Evolutionary conservation across 73 alveolate species (phyloP), one percentile per base, ranked within the genome.

Genomic region (Uronychia setigera): DNA sequence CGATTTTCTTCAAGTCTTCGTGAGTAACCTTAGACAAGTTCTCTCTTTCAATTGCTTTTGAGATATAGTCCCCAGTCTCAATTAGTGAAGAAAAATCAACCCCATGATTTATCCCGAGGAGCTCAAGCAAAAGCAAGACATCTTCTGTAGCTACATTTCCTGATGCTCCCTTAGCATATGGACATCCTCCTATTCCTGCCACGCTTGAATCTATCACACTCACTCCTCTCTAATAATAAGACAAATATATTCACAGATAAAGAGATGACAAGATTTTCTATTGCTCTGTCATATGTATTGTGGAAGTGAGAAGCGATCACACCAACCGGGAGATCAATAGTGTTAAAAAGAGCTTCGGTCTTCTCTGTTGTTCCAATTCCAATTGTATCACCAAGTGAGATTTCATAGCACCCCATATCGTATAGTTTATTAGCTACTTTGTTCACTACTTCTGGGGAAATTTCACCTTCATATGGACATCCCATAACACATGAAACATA

Each of bases 121-220:
- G 84, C 33, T 96, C 95, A 29, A 89, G 92, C 60, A 96, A 33
- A 85, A 76, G 91, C 25, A 95, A 84, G 32, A 96, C 98, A 83
- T 97, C 99, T 77, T 97, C 99, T 0, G 99, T 97, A 33, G 98
- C 95, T 19, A 95, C 99, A 84, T 97, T 97, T 31, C 99, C 99
- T 29, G 97, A 82, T 76, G 98, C 98, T 26, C 98, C 98, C 31
- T 95, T 97, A 0, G 99, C 99, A 92, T 96, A 97, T 28, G 99
- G 99, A 79, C 99, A 97, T 35, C 99, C 99, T 1, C 99, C 99
- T 31, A 97, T 95, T 29, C 99, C 99, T 25, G 97, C 98, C 35
- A 97, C 97, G 31, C 98, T 91, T 25, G 99, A 93, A 77, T 97
- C 99, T 1, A 97, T 92, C 19, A 90, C 93, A 34, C 89, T 46